phyloP scores from a whole-genome alignment of 306 rosid species.

The Boehmeria nivea region DNA sequence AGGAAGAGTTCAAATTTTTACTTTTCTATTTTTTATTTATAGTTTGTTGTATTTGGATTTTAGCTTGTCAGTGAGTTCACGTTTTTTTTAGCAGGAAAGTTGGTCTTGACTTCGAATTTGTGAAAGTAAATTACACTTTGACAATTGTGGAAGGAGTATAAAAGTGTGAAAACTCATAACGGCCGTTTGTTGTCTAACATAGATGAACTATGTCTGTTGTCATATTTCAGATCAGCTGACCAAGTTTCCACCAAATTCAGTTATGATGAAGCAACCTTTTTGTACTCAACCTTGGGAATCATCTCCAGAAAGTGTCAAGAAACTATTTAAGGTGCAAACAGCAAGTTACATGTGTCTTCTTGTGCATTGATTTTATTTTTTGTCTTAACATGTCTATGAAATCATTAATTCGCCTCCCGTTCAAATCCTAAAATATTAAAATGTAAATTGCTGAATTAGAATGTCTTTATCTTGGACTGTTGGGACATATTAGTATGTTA shows the following conservation, averaged over 20 bases:
- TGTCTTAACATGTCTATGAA: no score
- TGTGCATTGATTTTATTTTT: no score
- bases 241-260: constrained; percentile 77
- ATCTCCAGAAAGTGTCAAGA: constrained; percentile 72
- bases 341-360: no score
- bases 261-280: constrained; percentile 89
- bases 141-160: background rate
- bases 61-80: no score
- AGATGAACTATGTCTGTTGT: constrained; percentile 13
- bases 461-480: no score
- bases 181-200: no score
- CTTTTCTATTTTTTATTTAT: background rate
- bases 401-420: no score
- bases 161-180: background rate
- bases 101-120: background rate
- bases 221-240: constrained; percentile 56
- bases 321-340: constrained; percentile 75
- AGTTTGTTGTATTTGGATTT: background rate
- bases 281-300: constrained; percentile 85
- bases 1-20: constrained; percentile 13
- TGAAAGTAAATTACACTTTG: background rate
- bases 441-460: no score
- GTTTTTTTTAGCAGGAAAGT: background rate
- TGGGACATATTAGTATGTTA: no score
- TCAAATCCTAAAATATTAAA: no score